Percentiles rank a stretch among this genome's conserved stretches.
Conservation (phyloP, 345 rosid species). For the Theobroma cacao region DNA sequence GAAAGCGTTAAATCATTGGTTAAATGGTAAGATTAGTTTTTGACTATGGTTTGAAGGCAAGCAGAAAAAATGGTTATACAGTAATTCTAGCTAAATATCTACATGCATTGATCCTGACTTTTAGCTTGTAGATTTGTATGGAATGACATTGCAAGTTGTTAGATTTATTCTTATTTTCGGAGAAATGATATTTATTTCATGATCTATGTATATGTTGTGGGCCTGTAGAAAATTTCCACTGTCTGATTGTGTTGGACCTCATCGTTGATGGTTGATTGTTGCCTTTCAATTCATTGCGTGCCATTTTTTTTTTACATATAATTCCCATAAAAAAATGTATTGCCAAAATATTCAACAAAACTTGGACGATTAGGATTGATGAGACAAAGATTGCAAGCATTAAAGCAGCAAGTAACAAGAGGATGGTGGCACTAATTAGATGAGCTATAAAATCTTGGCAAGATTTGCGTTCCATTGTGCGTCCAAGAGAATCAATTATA, state of each 20-base stretch:
- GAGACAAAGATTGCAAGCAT: not conserved
- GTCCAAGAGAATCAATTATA: not conserved
- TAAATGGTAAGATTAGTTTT: not conserved
- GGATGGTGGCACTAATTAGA: not conserved
- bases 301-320: too few species aligned
- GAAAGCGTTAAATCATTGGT: not conserved
- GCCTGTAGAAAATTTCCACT: not conserved
- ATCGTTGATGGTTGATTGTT: not conserved
- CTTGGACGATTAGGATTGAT: not conserved
- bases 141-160: not conserved
- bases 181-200: not conserved
- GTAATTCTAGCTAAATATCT: too few species aligned
- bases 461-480: not conserved
- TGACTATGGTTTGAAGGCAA: too few species aligned
- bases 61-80: too few species aligned
- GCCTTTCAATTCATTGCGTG: too few species aligned
- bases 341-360: too few species aligned
- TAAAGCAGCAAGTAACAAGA: not conserved
- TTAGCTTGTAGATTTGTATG: not conserved
- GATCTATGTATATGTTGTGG: not conserved
- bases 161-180: not conserved
- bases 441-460: not conserved
- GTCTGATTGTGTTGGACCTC: not conserved
- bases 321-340: too few species aligned
- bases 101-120: not conserved